Conservation (phyloP, 306 rosid genomes). For the Quercus mongolica region DNA sequence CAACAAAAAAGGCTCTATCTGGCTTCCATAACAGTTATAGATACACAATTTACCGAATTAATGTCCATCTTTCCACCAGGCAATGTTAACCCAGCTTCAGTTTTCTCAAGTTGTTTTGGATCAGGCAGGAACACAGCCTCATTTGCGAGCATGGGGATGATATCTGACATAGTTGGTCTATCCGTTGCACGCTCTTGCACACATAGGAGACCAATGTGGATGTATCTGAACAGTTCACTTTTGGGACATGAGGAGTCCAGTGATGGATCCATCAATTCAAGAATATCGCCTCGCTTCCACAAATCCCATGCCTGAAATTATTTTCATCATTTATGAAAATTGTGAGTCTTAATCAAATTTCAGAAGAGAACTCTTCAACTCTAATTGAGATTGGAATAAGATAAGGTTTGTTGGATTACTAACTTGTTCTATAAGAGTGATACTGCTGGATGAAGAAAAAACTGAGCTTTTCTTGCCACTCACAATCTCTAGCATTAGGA, state of each 20-base stretch:
- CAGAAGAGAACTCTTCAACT: neutral
- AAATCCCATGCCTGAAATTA: constrained; percentile 23
- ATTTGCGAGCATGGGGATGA: constrained; percentile 23
- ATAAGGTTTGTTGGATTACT: neutral
- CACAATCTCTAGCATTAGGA: constrained; percentile 20
- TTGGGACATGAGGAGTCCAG: constrained; percentile 17
- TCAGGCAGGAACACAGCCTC: constrained; percentile 10
- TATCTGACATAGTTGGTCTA: constrained; percentile 30
- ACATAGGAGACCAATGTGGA: constrained; percentile 29
- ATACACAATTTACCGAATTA: constrained; percentile 9
- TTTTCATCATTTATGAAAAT: neutral
- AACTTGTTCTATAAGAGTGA: constrained; percentile 24
- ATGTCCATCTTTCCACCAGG: no score
- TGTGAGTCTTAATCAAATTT: neutral
- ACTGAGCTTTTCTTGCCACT: constrained; percentile 23
- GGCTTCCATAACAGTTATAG: constrained; percentile 23
- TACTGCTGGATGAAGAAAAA: neutral
- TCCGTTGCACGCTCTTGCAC: constrained; percentile 21
- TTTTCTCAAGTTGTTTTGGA: constrained; percentile 24
- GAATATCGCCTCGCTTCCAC: constrained; percentile 20
- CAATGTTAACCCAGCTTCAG: constrained; percentile 1
- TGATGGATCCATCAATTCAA: constrained; percentile 2
- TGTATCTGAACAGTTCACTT: constrained; percentile 1
- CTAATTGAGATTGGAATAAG: neutral
- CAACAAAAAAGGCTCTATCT: constrained; percentile 6